Percentiles rank a stretch among this genome's conserved stretches.
Conservation (phyloP, 192 early-diverging fungal species). For the Pilobolus umbonatus region DNA sequence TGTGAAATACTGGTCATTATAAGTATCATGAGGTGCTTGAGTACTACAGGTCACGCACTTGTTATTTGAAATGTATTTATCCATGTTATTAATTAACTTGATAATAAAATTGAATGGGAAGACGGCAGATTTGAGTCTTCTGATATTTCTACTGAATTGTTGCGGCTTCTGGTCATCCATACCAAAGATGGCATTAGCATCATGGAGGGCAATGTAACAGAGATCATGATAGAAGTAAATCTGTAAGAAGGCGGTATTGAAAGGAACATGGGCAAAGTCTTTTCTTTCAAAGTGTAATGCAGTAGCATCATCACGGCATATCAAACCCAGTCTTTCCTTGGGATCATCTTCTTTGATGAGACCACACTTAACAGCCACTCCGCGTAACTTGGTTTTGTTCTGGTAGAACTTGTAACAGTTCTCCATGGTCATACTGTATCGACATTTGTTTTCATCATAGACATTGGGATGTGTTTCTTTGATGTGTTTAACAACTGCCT, state of each 20-base stretch:
- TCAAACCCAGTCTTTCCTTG: constrained; percentile 34
- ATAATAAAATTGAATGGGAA: constrained; percentile 7
- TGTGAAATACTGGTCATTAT: background rate
- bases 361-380: constrained; percentile 34
- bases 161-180: background rate
- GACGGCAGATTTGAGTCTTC: background rate
- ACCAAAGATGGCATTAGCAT: background rate
- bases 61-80: background rate
- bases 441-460: background rate
- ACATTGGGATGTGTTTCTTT: background rate
- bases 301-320: constrained; percentile 38
- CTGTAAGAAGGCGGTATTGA: background rate
- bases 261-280: background rate
- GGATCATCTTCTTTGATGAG: constrained; percentile 30
- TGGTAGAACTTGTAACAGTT: constrained; percentile 3
- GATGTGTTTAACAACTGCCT: background rate
- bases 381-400: constrained; percentile 35
- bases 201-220: background rate
- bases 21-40: background rate
- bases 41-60: background rate
- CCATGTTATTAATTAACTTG: background rate
- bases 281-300: constrained; percentile 39
- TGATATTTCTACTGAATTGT: constrained; percentile 3
- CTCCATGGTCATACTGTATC: constrained; percentile 9
- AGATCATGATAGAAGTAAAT: background rate